Evolutionary conservation across 106 monocot species (phyloP).

Genomic region (Phalaenopsis aphrodite): DNA sequence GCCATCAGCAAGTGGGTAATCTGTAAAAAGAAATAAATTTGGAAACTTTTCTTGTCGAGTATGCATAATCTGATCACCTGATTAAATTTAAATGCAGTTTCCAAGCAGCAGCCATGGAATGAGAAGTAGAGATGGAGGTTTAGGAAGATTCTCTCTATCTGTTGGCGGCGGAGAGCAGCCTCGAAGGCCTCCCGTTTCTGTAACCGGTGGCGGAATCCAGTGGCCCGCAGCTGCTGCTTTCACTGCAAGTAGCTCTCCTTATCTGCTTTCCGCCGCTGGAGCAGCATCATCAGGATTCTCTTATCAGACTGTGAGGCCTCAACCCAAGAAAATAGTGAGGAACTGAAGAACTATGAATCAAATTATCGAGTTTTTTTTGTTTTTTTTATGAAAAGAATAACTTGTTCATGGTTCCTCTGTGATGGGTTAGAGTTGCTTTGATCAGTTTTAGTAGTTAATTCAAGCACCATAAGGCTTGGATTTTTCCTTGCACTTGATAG

Average conservation of each 20-base stretch:
- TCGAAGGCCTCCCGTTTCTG: not conserved
- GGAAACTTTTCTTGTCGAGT: no score
- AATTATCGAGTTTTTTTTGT: not conserved
- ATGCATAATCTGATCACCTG: not conserved
- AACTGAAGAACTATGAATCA: not conserved
- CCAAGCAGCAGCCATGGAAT: not conserved
- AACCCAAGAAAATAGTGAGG: not conserved
- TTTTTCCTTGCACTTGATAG: no score
- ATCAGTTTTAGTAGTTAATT: not conserved
- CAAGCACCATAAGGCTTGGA: no score
- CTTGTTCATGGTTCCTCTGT: not conserved
- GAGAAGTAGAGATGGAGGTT: not conserved
- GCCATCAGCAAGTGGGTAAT: not conserved
- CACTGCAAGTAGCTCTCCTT: no score
- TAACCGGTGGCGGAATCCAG: no score
- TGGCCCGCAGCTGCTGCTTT: no score
- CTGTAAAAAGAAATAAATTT: no score
- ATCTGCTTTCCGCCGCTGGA: not conserved
- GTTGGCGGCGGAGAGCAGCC: not conserved
- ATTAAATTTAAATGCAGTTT: not conserved
- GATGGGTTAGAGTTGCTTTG: not conserved
- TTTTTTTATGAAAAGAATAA: no score
- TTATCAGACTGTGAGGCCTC: constrained; percentile 5
- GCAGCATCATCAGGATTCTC: constrained; percentile 12
- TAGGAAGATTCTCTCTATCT: not conserved